Conservation (phyloP, 257 asterid species). For the Solanum pimpinellifolium region DNA sequence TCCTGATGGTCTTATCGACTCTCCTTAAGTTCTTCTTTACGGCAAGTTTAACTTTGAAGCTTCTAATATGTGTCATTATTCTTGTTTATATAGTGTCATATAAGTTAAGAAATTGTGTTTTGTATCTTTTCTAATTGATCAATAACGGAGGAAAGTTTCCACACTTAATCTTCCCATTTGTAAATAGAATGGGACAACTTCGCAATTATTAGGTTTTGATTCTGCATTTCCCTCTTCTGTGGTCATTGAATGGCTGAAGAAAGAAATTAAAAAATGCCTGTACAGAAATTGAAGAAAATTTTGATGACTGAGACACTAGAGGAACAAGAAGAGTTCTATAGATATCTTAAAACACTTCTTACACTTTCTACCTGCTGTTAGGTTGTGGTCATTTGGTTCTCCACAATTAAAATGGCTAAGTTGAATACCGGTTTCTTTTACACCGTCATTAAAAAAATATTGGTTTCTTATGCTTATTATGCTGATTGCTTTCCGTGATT, state of each 20-base stretch:
- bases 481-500: slow-evolving; percentile 8
- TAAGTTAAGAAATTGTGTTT: background rate
- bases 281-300: background rate
- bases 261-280: background rate
- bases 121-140: background rate
- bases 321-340: background rate
- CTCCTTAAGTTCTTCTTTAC: background rate
- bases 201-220: background rate
- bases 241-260: background rate
- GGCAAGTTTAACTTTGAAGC: background rate
- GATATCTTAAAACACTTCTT: background rate
- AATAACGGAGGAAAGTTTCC: background rate
- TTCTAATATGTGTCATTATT: background rate
- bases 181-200: background rate
- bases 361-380: background rate
- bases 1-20: background rate
- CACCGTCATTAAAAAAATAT: background rate
- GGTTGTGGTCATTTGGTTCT: background rate
- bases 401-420: background rate
- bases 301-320: background rate
- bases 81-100: background rate
- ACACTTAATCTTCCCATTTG: background rate
- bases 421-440: background rate
- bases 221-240: background rate
- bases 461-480: background rate